Conservation (phyloP, 192 early-diverging fungal genomes). For the Rhizophagus sp. region DNA sequence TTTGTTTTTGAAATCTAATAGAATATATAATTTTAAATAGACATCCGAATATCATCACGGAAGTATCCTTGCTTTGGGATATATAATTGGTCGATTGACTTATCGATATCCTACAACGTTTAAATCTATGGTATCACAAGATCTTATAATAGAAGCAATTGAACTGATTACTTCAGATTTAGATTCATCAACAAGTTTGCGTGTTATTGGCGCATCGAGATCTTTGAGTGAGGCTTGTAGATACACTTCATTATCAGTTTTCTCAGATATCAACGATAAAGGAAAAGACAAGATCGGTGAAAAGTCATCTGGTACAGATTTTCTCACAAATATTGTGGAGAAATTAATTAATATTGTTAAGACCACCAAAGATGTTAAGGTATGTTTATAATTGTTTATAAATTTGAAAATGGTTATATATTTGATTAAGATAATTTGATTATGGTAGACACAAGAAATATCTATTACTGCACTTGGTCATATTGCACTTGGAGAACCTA, state of each 20-base stretch:
- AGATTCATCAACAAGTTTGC: constrained; percentile 49
- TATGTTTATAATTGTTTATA: not conserved
- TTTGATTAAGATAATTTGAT: not conserved
- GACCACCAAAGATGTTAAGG: constrained; percentile 68
- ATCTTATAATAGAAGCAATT: constrained; percentile 36
- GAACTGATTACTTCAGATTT: constrained; percentile 51
- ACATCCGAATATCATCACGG: constrained; percentile 66
- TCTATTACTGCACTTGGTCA: constrained; percentile 70
- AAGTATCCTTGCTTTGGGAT: constrained; percentile 67
- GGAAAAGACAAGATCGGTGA: constrained; percentile 9
- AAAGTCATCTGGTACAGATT: constrained; percentile 2
- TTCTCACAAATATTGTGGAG: constrained; percentile 37
- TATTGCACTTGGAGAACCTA: constrained; percentile 50
- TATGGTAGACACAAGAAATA: constrained; percentile 61
- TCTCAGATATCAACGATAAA: constrained; percentile 1
- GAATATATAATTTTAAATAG: not conserved
- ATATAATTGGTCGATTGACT: constrained; percentile 59
- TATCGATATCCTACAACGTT: constrained; percentile 55
- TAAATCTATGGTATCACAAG: constrained; percentile 40
- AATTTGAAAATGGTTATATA: not conserved
- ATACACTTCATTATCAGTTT: constrained; percentile 51
- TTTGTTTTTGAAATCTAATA: not conserved
- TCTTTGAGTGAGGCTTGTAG: constrained; percentile 75
- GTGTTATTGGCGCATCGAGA: constrained; percentile 61
- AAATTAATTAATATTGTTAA: constrained; percentile 56